A percentile compares a stretch with the other conserved stretches of the same genome.
These are phyloP conservation scores for Citrus cavaleriei DNA, from an alignment of 345 rosid genomes.

Conservation along the genomic window DNA sequence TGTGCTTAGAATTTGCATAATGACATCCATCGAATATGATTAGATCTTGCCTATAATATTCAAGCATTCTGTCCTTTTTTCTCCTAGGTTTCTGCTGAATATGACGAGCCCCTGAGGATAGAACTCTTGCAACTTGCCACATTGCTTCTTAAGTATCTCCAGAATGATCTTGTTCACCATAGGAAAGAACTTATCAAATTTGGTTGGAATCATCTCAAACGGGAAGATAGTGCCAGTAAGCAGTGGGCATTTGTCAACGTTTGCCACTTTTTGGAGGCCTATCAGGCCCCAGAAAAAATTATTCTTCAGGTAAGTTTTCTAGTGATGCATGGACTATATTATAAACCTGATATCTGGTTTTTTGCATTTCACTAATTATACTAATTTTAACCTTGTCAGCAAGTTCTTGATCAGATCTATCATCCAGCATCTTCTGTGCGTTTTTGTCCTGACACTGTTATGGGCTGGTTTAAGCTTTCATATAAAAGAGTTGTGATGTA, in stretches of 20 bases:
- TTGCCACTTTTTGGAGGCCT: slow-evolving; percentile 97
- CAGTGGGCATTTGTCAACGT: slow-evolving; percentile 99
- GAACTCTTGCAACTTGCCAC: slow-evolving; percentile 98
- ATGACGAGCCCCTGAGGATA: slow-evolving; percentile 94
- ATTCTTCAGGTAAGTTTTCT: slow-evolving; percentile 77
- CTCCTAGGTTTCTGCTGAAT: slow-evolving; percentile 91
- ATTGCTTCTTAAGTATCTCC: slow-evolving; percentile 92
- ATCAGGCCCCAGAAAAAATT: slow-evolving; percentile 98
- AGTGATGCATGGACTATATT: not conserved
- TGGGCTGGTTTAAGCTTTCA: not conserved
- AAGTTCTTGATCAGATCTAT: not conserved
- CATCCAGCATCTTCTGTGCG: not conserved
- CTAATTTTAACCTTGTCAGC: not conserved
- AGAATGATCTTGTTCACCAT: slow-evolving; percentile 91
- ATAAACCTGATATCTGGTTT: not conserved
- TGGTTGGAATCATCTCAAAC: slow-evolving; percentile 99
- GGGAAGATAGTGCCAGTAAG: slow-evolving; percentile 99
- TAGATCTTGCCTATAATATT: slow-evolving; percentile 11
- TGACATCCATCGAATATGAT: not conserved
- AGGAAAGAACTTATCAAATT: slow-evolving; percentile 97
- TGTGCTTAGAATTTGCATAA: not conserved
- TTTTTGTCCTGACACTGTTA: not conserved
- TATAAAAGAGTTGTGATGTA: not conserved
- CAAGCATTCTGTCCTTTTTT: slow-evolving; percentile 4
- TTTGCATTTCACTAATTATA: not conserved